Base-by-base conservation (phyloP, 306 rosid species). In the Cucurbita moschata region DNA sequence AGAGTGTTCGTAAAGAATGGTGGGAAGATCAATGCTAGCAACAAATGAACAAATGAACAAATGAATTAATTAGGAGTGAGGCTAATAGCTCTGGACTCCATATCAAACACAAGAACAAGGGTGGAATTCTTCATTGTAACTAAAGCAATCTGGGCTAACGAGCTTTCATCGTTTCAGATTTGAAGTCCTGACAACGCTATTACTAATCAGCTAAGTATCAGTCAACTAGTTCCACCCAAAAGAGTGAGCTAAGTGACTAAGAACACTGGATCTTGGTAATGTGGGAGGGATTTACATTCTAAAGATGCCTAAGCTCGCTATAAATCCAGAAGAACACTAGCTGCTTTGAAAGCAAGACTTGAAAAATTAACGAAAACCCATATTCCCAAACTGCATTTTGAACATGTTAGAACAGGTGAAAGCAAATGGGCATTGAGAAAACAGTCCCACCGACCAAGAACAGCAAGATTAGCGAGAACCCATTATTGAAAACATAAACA, bases 401-500 rank as follows among this genome's bases (percentile, higher is more conserved):
- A 60, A 76, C 38, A 38, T 7, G 67, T 77, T 72, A 83, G 60
- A 85, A 75, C 80, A 71, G 69, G 13, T 56, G 72, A 44, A 68
- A 77, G 84, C 76, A 75, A 83, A 82, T 81, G 84, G 71, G 82
- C 85, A 79, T 81, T 56, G 59, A 86, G 76, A 69, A 47, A 68
- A 69, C 54, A 49, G 58, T 73, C 78, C 40, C 74, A 71, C 52
- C 16, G 35, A n/a, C n/a, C 30, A 64, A 10, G 50, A 46, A 23
- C 60, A 46, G 79, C 59, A 66, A 85, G 80, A 64, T 81, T 86
- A 93, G 86, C 94, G 97, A 87, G 82, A 86, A 79, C 79, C 87
- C 96, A 87, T 85, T 54, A 82, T 9, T 67, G 77, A 82, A 81
- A 81, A 72, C 78, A 71, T 53, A 59, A 35, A 38, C 71, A 76